Base-by-base conservation (phyloP, 306 rosid genomes). In the Dalbergia oliveri region DNA sequence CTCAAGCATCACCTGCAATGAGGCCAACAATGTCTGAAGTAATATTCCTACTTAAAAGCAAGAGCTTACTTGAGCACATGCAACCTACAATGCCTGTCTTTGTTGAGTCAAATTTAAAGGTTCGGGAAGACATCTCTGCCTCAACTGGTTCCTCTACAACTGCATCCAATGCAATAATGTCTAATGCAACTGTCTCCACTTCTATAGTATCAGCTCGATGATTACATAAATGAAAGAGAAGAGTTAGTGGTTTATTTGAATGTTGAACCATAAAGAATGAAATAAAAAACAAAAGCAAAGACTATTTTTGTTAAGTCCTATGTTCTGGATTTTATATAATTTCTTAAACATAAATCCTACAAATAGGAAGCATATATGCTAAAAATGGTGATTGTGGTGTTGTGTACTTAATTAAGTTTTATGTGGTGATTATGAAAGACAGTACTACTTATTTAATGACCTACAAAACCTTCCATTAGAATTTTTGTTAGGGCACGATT, bases 11-110 rank as follows among this genome's bases (percentile, higher is more conserved):
- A 19, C 69, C 91, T 33, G 73, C 77, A 19, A 14, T 65, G 56
- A 89, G 97, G 70, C 94, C 97, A 78, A 82, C 90, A 31, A 91
- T 91, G 97, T 87, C 94, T 78, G 90, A 91, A 85, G 64, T 85
- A 0, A 89, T 80, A 3, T 82, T 86, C 57, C 43, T 87, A n/a
- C 92, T 91, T 3, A 89, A 85, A 91, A 50, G 78, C 58, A 89
- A 78, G 66, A 50, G 79, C 11, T 67, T 83, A 10, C 1, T 66
- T 53, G 87, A 75, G 53, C 37, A 79, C 15, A 51, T 69, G 66
- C 79, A 80, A 11, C 91, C 87, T n/a, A 68, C 82, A 72, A 88
- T 81, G 88, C 97, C 94, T 0, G 87, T 87, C 12, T 88, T 89
- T 51, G 72, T 91, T 59, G 92, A 91, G 8, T 69, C 91, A 5